These are phyloP conservation scores for Peribolospora baueri DNA, from an alignment of 768 basidiomycete genomes.

Conservation along the genomic window DNA sequence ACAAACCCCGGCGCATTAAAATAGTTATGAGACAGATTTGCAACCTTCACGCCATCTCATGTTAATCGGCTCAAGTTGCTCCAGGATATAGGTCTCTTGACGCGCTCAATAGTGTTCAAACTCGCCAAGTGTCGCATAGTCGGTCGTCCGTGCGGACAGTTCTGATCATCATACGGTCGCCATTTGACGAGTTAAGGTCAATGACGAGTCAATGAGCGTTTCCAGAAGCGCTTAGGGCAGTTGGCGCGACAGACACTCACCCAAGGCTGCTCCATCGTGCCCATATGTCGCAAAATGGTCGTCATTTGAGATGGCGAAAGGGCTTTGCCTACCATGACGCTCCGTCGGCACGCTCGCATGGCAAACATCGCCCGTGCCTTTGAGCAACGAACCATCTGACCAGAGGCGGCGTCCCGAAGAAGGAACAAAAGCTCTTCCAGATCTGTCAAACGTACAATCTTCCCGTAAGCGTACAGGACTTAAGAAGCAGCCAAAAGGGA, in stretches of 20 bases:
- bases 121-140: conserved; percentile 23
- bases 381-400: conserved; percentile 69
- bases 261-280: conserved; percentile 25
- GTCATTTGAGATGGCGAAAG: conserved; percentile 56
- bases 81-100: no score
- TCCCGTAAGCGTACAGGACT: conserved; percentile 1
- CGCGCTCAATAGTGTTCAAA: conserved; percentile 1
- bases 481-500: not conserved
- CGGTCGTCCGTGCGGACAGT: conserved; percentile 18
- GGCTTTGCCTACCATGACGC: conserved; percentile 64
- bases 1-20: no score
- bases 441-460: conserved; percentile 28
- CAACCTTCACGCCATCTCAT: no score
- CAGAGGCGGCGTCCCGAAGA: conserved; percentile 47
- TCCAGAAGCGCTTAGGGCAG: not conserved
- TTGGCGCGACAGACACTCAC: conserved; percentile 8
- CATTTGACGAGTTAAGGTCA: conserved; percentile 1
- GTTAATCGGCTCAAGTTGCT: no score
- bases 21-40: no score
- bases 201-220: not conserved
- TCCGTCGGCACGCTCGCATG: conserved; percentile 80
- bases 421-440: conserved; percentile 77
- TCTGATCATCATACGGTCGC: not conserved
- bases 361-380: conserved; percentile 94
- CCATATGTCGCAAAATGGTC: conserved; percentile 21